Conservation (phyloP, 2,329 filamentous ascomycete genomes). For the Xylariaceae sp. region DNA sequence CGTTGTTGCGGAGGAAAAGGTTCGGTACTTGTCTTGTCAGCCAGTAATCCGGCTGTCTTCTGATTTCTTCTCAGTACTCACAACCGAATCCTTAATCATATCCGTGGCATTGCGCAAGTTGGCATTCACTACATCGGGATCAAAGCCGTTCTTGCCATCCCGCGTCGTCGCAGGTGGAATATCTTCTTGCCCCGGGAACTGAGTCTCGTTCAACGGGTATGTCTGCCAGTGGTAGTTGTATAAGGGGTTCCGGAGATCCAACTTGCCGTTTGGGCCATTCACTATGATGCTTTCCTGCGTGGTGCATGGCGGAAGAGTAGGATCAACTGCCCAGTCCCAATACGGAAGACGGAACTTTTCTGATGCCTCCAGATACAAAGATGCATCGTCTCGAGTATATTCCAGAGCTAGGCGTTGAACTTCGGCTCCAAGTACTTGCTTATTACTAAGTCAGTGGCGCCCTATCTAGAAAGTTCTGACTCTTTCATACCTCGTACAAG, state of each 20-base stretch:
- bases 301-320: slow-evolving; percentile 39
- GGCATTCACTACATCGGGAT: slow-evolving; percentile 37
- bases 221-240: slow-evolving; percentile 46
- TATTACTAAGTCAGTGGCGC: slow-evolving; percentile 11
- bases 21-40: slow-evolving; percentile 36
- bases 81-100: slow-evolving; percentile 38
- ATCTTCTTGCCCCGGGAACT: slow-evolving; percentile 35
- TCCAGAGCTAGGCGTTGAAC: slow-evolving; percentile 42
- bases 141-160: slow-evolving; percentile 32
- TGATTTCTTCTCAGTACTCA: slow-evolving; percentile 26
- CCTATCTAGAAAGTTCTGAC: background rate
- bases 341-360: slow-evolving; percentile 44
- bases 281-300: slow-evolving; percentile 36
- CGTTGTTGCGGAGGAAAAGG: slow-evolving; percentile 35
- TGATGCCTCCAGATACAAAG: slow-evolving; percentile 41
- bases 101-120: slow-evolving; percentile 27
- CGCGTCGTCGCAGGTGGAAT: slow-evolving; percentile 37
- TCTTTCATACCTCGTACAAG: slow-evolving; percentile 46
- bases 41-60: background rate
- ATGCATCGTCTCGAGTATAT: slow-evolving; percentile 36
- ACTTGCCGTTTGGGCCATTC: slow-evolving; percentile 37
- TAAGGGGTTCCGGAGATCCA: slow-evolving; percentile 47
- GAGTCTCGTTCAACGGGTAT: slow-evolving; percentile 32
- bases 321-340: slow-evolving; percentile 50
- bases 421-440: slow-evolving; percentile 49